Conservation (phyloP, 2,329 filamentous ascomycete genomes). For the Phaeosphaeriaceae sp. region DNA sequence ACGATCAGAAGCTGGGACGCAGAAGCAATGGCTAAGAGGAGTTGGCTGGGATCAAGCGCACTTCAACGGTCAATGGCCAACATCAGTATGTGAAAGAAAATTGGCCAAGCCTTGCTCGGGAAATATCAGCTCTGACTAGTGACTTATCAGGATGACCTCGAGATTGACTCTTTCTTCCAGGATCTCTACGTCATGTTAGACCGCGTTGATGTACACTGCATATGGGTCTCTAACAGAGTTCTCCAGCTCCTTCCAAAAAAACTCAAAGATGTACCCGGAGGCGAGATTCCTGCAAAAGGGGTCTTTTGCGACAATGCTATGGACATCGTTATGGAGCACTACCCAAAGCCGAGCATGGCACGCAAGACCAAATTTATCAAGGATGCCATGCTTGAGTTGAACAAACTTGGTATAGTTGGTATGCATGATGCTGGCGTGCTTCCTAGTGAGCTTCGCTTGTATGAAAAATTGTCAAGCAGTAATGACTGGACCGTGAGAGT, state of each 20-base stretch:
- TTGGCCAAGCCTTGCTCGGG: not conserved
- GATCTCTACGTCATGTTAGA: conserved; percentile 72
- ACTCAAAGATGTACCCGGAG: conserved; percentile 62
- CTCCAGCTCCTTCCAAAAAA: conserved; percentile 64
- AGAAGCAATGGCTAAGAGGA: conserved; percentile 68
- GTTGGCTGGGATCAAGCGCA: conserved; percentile 74
- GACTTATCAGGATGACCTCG: conserved; percentile 60
- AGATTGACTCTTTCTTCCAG: conserved; percentile 58
- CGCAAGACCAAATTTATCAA: conserved; percentile 63
- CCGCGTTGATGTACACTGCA: conserved; percentile 72
- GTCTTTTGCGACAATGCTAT: conserved; percentile 79
- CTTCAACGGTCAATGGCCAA: conserved; percentile 68
- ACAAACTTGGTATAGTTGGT: conserved; percentile 70
- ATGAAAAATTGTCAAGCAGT: conserved; percentile 57
- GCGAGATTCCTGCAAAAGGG: conserved; percentile 69
- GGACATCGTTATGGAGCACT: conserved; percentile 63
- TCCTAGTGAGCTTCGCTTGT: conserved; percentile 62
- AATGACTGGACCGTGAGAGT: conserved; percentile 67
- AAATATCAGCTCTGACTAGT: not conserved
- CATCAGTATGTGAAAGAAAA: conserved; percentile 58
- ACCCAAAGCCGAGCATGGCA: conserved; percentile 62
- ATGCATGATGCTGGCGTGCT: conserved; percentile 72
- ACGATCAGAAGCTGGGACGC: conserved; percentile 60
- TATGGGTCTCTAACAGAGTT: conserved; percentile 71
- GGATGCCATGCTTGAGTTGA: conserved; percentile 67